Evolutionary conservation across 2,329 filamentous ascomycete genomes (phyloP), one percentile per base, ranked within the genome.

Genomic region (Zelopaecilomyces penicillatus): DNA sequence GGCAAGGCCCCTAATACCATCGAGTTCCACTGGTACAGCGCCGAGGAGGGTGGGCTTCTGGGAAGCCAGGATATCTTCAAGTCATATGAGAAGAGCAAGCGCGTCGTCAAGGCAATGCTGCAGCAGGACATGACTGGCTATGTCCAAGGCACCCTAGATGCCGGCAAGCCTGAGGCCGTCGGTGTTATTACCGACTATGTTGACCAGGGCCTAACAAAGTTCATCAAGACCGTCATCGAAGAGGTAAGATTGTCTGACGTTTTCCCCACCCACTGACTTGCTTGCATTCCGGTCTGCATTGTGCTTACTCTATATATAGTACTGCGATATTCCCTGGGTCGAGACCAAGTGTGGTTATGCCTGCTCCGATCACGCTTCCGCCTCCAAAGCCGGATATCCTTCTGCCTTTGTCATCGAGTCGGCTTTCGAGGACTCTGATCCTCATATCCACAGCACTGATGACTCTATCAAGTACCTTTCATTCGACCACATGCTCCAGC

Each of bases 91-190:
- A 80, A 82, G 61, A 66, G 77, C 26, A 75, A 76, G 30, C 78
- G 83, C 28, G 81, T 91, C 52, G 76, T 97, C 64, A 94, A 91
- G 69, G 91, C 91, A 31, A 97, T 97, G 93, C 78, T 97, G 44
- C 91, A 97, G 70, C 91, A 97, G 67, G 91, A 97, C 65, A 97
- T 97, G 91, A 95, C 88, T 2, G 91, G 91, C 12, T 96, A 85
- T 62, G 77, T 89, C 5, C 80, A 90, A 62, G 83, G 82, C 57
- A 95, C 89, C 0, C 68, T 93, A 19, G 85, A 93, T 52, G 83
- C 87, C 3, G 89, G 89, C 47, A 75, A 87, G 64, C 76, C 81
- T 5, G 91, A 96, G 72, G 84, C 82, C 38, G 86, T 97, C 3
- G 91, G 91, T 37, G 87, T 97, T 42, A 95, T 97, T 57, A 89